Conservation (phyloP, 2,329 filamentous ascomycete species). For the Pleoardoris graminearum region DNA sequence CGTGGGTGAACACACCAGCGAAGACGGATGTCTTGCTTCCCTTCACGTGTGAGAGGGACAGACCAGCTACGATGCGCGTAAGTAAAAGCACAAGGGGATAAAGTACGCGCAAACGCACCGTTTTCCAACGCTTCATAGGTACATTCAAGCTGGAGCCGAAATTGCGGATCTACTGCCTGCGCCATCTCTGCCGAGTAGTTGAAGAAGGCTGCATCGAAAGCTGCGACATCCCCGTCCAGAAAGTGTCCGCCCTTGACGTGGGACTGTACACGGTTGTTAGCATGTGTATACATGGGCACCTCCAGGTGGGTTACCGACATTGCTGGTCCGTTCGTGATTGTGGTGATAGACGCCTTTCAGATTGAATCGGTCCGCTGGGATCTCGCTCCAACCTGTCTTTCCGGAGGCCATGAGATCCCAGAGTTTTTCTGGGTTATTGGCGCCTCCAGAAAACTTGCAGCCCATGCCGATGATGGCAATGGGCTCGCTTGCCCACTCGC, state of each 20-base stretch:
- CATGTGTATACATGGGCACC: neutral
- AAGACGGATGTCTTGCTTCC: conserved; percentile 16
- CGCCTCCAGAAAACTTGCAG: conserved; percentile 41
- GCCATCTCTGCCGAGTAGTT: conserved; percentile 20
- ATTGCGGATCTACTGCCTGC: conserved; percentile 26
- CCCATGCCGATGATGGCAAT: conserved; percentile 44
- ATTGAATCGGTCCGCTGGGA: conserved; percentile 40
- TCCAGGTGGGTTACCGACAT: neutral
- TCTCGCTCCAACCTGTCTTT: conserved; percentile 26
- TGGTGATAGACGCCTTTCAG: conserved; percentile 20
- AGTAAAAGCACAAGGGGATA: no score
- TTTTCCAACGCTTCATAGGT: conserved; percentile 22
- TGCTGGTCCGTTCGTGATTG: neutral
- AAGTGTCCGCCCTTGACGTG: conserved; percentile 17
- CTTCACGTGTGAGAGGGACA: neutral
- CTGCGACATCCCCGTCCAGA: conserved; percentile 14
- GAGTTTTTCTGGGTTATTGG: conserved; percentile 35
- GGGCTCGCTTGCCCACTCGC: conserved; percentile 11
- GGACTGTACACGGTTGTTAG: neutral
- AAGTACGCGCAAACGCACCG: no score
- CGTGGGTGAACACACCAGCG: conserved; percentile 13
- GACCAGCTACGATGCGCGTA: no score
- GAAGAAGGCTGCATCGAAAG: conserved; percentile 26
- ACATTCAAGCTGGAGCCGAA: conserved; percentile 24
- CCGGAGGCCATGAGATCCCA: conserved; percentile 39